phyloP scores from a whole-genome alignment of 768 basidiomycete species.

The Russula sp. region DNA sequence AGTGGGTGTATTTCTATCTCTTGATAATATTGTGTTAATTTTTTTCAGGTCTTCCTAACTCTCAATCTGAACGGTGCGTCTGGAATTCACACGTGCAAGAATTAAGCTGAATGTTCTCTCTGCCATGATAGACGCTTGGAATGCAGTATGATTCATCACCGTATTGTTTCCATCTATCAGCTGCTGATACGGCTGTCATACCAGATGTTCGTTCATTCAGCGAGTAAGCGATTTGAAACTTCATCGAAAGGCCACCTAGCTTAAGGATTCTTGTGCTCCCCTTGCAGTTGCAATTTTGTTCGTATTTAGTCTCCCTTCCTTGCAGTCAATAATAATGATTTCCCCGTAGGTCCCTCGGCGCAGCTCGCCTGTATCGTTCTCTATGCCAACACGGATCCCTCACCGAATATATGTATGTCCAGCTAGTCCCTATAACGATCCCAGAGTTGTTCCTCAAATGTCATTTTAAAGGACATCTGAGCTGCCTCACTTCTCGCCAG shows the following conservation, averaged over 20 bases:
- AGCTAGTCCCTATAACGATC: background rate
- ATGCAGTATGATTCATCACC: background rate
- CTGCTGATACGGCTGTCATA: background rate
- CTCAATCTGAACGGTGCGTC: constrained; percentile 12
- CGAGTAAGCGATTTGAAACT: background rate
- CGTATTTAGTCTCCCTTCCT: background rate
- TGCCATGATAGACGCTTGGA: constrained; percentile 10
- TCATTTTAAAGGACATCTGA: background rate
- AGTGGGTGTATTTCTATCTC: background rate
- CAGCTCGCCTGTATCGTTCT: constrained; percentile 14
- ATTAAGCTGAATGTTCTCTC: background rate
- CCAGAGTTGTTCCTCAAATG: background rate
- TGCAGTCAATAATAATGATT: background rate
- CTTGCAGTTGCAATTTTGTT: background rate
- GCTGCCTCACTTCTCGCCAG: background rate
- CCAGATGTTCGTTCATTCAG: constrained; percentile 1
- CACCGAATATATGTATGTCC: constrained; percentile 9
- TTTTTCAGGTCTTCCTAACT: constrained; percentile 6
- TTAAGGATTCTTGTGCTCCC: background rate
- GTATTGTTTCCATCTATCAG: background rate
- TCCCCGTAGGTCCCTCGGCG: background rate
- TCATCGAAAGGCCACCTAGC: background rate
- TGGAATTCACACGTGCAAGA: background rate
- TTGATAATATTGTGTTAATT: background rate
- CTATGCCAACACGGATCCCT: constrained; percentile 1